Conservation (phyloP, 2,329 filamentous ascomycete species). For the Arthrobotrys iridis region DNA sequence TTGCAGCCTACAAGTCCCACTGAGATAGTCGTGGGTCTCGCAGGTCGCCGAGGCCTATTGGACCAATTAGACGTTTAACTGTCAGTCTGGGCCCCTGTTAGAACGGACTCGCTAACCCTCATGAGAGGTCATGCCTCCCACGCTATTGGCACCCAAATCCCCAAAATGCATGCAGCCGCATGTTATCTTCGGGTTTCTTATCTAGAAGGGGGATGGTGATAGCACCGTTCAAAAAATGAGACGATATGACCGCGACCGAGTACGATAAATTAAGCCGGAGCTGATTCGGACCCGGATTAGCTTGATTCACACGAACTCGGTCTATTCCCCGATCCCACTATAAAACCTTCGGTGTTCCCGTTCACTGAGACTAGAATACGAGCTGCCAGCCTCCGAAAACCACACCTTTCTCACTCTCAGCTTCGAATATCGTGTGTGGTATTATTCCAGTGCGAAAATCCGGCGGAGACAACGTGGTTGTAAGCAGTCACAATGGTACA, state of each 20-base stretch:
- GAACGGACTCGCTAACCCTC: conserved; percentile 34
- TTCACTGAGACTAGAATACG: conserved; percentile 22
- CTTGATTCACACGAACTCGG: not conserved
- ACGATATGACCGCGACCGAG: conserved; percentile 24
- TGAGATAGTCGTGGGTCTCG: conserved; percentile 31
- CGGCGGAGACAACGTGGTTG: conserved; percentile 22
- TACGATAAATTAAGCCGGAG: conserved; percentile 15
- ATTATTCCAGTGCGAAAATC: conserved; percentile 1
- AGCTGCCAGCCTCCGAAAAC: conserved; percentile 1
- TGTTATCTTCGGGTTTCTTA: conserved; percentile 49
- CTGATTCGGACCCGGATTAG: conserved; percentile 19
- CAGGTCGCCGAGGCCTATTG: conserved; percentile 41
- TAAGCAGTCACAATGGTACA: conserved; percentile 36
- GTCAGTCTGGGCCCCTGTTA: not conserved
- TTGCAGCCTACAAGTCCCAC: conserved; percentile 39
- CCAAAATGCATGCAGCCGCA: conserved; percentile 6
- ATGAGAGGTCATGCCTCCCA: conserved; percentile 27
- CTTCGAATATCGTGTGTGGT: not conserved
- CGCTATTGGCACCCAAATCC: conserved; percentile 10
- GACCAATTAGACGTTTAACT: conserved; percentile 18
- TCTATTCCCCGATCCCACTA: conserved; percentile 1
- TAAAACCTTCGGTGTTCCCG: conserved; percentile 30
- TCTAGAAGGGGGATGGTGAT: conserved; percentile 29
- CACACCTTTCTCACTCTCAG: not conserved
- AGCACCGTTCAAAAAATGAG: not conserved